Percentiles rank a stretch among this genome's conserved stretches.
These are phyloP conservation scores for Lecanicillium sp. DNA, from an alignment of 2,329 filamentous ascomycete genomes.

Conservation along the genomic window DNA sequence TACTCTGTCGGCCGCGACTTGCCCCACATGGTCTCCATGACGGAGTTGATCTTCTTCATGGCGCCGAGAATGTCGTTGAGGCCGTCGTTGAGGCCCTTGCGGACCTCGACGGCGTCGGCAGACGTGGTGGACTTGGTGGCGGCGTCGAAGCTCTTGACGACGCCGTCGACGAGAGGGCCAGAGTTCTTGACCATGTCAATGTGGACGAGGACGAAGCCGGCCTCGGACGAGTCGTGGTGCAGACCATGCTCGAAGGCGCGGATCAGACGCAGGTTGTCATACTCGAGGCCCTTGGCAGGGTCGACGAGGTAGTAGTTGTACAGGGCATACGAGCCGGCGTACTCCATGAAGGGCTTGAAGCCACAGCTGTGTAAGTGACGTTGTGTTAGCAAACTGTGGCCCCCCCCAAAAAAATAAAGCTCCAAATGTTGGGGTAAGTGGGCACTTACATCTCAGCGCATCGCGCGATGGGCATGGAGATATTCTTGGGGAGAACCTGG, in stretches of 20 bases:
- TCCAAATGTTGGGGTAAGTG: neutral
- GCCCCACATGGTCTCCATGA: slow-evolving; percentile 89
- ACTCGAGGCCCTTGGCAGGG: slow-evolving; percentile 48
- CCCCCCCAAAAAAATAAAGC: too few species aligned
- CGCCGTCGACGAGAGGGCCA: slow-evolving; percentile 66
- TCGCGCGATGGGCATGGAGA: slow-evolving; percentile 74
- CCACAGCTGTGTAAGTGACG: slow-evolving; percentile 38
- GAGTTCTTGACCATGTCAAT: slow-evolving; percentile 93
- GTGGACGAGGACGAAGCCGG: slow-evolving; percentile 92
- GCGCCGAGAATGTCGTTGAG: slow-evolving; percentile 54
- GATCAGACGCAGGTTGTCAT: slow-evolving; percentile 70
- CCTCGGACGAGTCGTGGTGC: slow-evolving; percentile 80
- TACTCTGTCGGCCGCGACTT: slow-evolving; percentile 80
- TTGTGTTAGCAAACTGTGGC: too few species aligned
- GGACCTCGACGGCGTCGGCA: slow-evolving; percentile 24
- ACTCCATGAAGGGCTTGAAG: slow-evolving; percentile 92
- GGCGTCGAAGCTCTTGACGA: slow-evolving; percentile 59
- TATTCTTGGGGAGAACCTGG: slow-evolving; percentile 61
- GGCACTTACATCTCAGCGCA: slow-evolving; percentile 77
- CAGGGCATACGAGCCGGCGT: slow-evolving; percentile 59
- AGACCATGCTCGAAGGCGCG: slow-evolving; percentile 88
- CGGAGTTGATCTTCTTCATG: slow-evolving; percentile 58
- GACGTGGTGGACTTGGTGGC: slow-evolving; percentile 20
- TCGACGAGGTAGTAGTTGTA: slow-evolving; percentile 59
- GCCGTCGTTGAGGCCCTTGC: slow-evolving; percentile 55